Evolutionary conservation across 2,329 filamentous ascomycete species (phyloP), one percentile per base, ranked within the genome.

Genomic region (Fusarium subglutinans): DNA sequence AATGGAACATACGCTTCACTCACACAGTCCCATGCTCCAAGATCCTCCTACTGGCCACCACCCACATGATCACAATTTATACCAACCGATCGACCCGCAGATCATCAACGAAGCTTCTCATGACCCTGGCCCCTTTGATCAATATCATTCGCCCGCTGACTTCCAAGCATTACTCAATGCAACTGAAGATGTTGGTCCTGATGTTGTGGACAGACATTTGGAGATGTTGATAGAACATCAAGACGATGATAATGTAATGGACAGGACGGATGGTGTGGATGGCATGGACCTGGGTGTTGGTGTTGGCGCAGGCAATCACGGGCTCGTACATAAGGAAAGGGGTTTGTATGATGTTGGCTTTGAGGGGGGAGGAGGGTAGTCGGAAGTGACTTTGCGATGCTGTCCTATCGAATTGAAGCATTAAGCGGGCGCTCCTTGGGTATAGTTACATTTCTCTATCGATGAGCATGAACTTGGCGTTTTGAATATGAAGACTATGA

Each of bases 71-170:
- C 66, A 61, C 59, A 68, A 59, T 24, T 80, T 85, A 35, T 88
- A 87, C 77, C 87, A 89, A 60, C 88, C 88, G 33, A 90, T 90
- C 79, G 88, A 90, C 76, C 88, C 88, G n/a, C 87, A 88, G 73
- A 89, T 90, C 61, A 89, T 90, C 74, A 86, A 75, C 66, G 61
- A 78, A n/a, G 51, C 76, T 54, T 64, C 70, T 14, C 78, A 80
- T 54, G 79, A 81, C 64, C 73, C 84, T 64, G 78, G 77, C 51
- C 74, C 81, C 28, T 87, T 87, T 68, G 82, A 83, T 58, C 80
- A 84, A 55, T 82, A 83, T 73, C 79, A 83, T 63, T 76, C 83
- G 8, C 85, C 87, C 33, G 81, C 86, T 2, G 85, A 89, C 50
- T 89, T 90, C 75, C 87, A 89, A 63, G 86, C 87, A 2, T 80